Conservation (phyloP, 2,329 filamentous ascomycete species). For the Botrytis tulipae region DNA sequence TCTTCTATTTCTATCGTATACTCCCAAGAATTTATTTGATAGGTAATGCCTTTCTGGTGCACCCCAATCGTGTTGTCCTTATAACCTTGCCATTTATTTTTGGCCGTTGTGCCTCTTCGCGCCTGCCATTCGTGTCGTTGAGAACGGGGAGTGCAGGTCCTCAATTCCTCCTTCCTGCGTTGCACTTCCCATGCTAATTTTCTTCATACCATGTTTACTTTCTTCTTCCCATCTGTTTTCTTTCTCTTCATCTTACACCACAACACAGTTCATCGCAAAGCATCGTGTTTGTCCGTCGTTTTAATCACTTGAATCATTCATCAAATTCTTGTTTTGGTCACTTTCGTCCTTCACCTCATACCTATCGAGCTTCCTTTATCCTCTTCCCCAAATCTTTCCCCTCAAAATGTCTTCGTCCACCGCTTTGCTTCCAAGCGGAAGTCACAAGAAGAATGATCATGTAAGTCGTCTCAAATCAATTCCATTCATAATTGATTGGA, state of each 20-base stretch:
- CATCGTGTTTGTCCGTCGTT: not conserved
- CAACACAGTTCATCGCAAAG: not conserved
- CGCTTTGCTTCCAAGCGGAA: constrained; percentile 37
- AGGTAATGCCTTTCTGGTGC: not conserved
- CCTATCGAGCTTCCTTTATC: constrained; percentile 13
- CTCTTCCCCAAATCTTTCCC: not conserved
- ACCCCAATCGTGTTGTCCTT: not conserved
- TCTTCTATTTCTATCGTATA: not conserved
- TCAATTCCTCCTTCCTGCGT: constrained; percentile 6
- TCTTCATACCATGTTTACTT: not conserved
- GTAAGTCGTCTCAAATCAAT: constrained; percentile 23
- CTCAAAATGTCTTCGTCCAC: constrained; percentile 38
- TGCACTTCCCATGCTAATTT: not conserved
- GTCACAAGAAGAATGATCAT: constrained; percentile 33
- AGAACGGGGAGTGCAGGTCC: not conserved
- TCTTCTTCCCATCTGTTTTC: constrained; percentile 15
- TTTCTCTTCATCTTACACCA: constrained; percentile 12
- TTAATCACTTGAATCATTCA: constrained; percentile 9
- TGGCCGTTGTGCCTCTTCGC: not conserved
- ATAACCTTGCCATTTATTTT: too few species aligned
- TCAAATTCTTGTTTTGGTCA: constrained; percentile 14
- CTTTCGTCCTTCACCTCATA: constrained; percentile 14
- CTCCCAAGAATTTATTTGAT: not conserved
- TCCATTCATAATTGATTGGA: not conserved
- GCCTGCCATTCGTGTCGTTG: not conserved